Conservation (phyloP, 164 flowering plant species). For the Akebia trifoliata region DNA sequence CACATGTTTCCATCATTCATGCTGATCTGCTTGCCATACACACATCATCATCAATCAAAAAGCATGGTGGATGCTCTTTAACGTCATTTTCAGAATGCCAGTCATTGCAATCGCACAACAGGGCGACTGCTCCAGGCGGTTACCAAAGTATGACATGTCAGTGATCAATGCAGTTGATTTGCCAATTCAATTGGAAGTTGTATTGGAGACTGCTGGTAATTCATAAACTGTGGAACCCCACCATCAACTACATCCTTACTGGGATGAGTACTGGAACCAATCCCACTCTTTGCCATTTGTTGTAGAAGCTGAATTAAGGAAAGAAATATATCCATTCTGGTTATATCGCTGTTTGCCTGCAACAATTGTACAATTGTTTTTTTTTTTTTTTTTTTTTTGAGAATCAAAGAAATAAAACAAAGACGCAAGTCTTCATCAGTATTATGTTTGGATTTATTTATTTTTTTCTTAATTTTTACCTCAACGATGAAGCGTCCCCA, state of each 20-base stretch:
- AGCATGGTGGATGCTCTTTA: neutral
- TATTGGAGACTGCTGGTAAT: conserved; percentile 36
- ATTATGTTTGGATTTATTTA: neutral
- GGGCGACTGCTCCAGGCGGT: too few relatives aligned
- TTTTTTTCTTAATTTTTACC: conserved; percentile 35
- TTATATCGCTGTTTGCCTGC: conserved; percentile 58
- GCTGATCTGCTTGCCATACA: neutral
- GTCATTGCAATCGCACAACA: conserved; percentile 22
- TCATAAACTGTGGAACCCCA: conserved; percentile 24
- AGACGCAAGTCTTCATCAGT: too few relatives aligned
- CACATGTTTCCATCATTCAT: too few relatives aligned
- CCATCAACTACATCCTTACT: conserved; percentile 18
- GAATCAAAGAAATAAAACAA: too few relatives aligned
- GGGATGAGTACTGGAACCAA: conserved; percentile 22
- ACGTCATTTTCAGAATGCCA: too few relatives aligned
- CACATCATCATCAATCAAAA: neutral
- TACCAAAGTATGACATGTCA: conserved; percentile 6
- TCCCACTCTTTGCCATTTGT: conserved; percentile 28
- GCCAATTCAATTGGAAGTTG: conserved; percentile 42
- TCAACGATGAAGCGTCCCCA: conserved; percentile 81
- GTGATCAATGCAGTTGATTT: conserved; percentile 19
- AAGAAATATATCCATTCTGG: conserved; percentile 66
- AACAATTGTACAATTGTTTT: too few relatives aligned
- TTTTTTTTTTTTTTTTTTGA: too few relatives aligned
- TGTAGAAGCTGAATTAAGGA: conserved; percentile 67